phyloP scores from a whole-genome alignment of 108 stramenopile species.

The Hondaea fermentalgiana region DNA sequence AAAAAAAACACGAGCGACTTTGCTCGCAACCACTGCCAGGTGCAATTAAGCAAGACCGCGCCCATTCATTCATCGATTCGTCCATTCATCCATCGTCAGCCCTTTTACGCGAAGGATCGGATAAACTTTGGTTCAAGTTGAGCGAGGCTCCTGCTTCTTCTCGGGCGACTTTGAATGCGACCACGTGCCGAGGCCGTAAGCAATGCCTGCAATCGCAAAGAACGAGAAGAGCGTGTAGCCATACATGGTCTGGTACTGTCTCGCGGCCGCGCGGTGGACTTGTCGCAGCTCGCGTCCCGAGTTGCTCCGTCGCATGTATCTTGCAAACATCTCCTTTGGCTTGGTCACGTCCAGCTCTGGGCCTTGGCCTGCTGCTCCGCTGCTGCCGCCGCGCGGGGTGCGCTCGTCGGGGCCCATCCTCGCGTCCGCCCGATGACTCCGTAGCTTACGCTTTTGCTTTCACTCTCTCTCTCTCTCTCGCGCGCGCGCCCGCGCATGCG shows the following conservation, averaged over 20 bases:
- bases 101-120: too few species aligned
- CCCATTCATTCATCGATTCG: too few species aligned
- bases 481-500: too few species aligned
- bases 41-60: too few species aligned
- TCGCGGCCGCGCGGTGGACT: neutral
- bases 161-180: neutral
- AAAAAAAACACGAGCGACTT: too few species aligned
- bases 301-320: neutral
- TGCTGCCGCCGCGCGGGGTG: neutral
- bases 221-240: neutral
- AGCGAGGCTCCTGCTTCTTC: too few species aligned
- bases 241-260: slow-evolving; percentile 4
- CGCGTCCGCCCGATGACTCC: too few species aligned
- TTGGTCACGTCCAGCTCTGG: neutral
- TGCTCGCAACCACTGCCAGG: too few species aligned
- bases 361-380: neutral
- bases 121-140: too few species aligned
- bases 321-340: neutral
- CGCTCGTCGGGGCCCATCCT: neutral
- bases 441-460: too few species aligned
- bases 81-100: too few species aligned
- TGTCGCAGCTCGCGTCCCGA: neutral
- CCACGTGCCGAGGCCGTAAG: neutral
- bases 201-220: neutral
- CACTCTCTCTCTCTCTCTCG: too few species aligned